Conservation (phyloP, 2,329 filamentous ascomycete genomes). For the Phoma sp. region DNA sequence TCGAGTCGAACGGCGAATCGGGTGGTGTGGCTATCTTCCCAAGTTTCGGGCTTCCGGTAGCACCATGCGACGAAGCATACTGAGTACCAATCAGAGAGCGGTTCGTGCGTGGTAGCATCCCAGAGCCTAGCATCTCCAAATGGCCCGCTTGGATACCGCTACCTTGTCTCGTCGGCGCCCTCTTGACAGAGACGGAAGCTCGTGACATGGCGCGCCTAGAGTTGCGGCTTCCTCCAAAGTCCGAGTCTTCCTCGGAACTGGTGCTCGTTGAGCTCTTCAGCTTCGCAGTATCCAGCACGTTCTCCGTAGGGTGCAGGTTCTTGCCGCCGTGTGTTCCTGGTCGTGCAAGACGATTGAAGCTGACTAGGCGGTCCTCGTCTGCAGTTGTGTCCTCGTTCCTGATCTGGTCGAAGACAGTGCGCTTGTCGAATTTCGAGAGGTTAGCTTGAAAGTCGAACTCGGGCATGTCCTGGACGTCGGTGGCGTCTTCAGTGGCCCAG, state of each 20-base stretch:
- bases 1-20: slow-evolving; percentile 45
- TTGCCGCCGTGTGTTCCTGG: slow-evolving; percentile 71
- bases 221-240: slow-evolving; percentile 48
- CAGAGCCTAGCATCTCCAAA: slow-evolving; percentile 40
- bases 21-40: slow-evolving; percentile 44
- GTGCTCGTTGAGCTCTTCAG: slow-evolving; percentile 44
- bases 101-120: slow-evolving; percentile 38
- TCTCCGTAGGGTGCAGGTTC: slow-evolving; percentile 90
- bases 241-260: slow-evolving; percentile 47
- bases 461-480: slow-evolving; percentile 88
- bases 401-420: slow-evolving; percentile 89
- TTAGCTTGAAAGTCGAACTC: slow-evolving; percentile 94
- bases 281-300: slow-evolving; percentile 72
- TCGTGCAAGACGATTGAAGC: slow-evolving; percentile 74
- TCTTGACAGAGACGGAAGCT: slow-evolving; percentile 48
- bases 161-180: slow-evolving; percentile 47
- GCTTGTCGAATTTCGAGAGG: slow-evolving; percentile 93
- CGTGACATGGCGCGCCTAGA: slow-evolving; percentile 49
- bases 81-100: slow-evolving; percentile 42
- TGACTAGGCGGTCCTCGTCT: slow-evolving; percentile 89
- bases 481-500: slow-evolving; percentile 96
- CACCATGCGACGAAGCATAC: slow-evolving; percentile 46
- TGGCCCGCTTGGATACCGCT: slow-evolving; percentile 49
- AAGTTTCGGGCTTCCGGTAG: slow-evolving; percentile 44
- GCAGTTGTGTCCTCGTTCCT: slow-evolving; percentile 85